Base-by-base conservation (phyloP, 2,329 filamentous ascomycete species). In the Coniosporium tulheliwenetii region DNA sequence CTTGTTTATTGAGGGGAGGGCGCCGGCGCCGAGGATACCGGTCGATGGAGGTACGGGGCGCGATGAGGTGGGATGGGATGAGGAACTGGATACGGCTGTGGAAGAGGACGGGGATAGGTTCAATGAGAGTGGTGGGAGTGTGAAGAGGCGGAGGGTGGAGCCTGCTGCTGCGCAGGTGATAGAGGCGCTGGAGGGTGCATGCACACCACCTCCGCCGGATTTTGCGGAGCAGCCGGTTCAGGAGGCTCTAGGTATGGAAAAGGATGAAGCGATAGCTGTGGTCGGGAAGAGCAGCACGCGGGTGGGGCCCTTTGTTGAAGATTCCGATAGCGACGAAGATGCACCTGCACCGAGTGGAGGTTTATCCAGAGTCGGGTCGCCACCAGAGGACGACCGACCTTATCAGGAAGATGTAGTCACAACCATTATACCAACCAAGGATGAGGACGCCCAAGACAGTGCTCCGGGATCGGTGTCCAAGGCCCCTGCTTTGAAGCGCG, bases 261-360 rank as follows among this genome's bases (percentile, higher is more conserved):
- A 26, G 7, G 19, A 26, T 26, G 7, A 3, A 4, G 19, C 19
- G 7, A 7, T 26, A 26, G 19, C 19, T 26, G 19, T 26, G 3
- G 19, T 3, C 19, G 7, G 19, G 19, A 7, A 26, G 19, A 26
- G 19, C 19, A 26, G 19, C 19, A 26, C 3, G 19, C 19, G 56
- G 43, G 66, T 58, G 42, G 77, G 75, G 0, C 80, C 80, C 0
- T 87, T 87, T 49, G 53, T 86, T 34, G 73, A 81, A 43, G 80
- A 85, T 45, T 85, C 81, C 1, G 74, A 78, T 41, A 75, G 67
- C 34, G 74, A 79, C 40, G 63, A 70, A 5, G 54, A 57, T 7
- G 52, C 52, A 5, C 35, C 12, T 13, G 35, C 15, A 5, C 16
- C 30, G 37, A 29, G 19, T 26, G 19, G 7, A 26, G 19, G 19